Evolutionary conservation across 805 yeast genomes (phyloP).

Genomic region (Candida patagonica): DNA sequence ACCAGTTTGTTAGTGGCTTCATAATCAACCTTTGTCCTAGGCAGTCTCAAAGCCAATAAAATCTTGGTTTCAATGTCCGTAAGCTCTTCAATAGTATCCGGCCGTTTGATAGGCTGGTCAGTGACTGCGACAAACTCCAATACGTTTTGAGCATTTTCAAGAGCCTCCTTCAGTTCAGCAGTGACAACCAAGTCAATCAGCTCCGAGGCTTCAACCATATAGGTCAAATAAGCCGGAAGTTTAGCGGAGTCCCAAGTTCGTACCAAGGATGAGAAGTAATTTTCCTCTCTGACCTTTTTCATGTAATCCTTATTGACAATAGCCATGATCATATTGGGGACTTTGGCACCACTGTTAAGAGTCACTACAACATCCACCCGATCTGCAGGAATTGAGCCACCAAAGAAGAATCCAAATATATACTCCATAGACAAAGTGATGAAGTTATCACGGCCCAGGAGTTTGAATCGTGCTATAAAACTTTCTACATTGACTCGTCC

Average conservation of each 20-base stretch:
- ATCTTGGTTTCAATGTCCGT: slow-evolving; percentile 39
- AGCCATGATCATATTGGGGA: slow-evolving; percentile 71
- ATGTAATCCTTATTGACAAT: slow-evolving; percentile 77
- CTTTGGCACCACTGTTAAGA: slow-evolving; percentile 42
- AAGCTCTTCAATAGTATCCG: slow-evolving; percentile 48
- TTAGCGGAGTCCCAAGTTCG: slow-evolving; percentile 65
- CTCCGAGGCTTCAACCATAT: slow-evolving; percentile 84
- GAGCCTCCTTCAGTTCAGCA: slow-evolving; percentile 35
- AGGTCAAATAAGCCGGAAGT: slow-evolving; percentile 68
- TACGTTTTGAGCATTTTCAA: slow-evolving; percentile 37
- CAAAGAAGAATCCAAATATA: slow-evolving; percentile 44
- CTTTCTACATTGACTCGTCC: slow-evolving; percentile 75
- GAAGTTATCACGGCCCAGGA: slow-evolving; percentile 74
- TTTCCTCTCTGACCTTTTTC: slow-evolving; percentile 64
- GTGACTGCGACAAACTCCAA: slow-evolving; percentile 70
- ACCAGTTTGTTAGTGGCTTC: slow-evolving; percentile 42
- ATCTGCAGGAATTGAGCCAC: slow-evolving; percentile 36
- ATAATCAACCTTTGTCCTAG: slow-evolving; percentile 41
- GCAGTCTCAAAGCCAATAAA: slow-evolving; percentile 47
- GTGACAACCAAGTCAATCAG: slow-evolving; percentile 58
- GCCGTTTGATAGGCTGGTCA: slow-evolving; percentile 72
- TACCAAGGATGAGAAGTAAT: slow-evolving; percentile 78
- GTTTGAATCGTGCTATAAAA: slow-evolving; percentile 49
- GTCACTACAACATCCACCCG: slow-evolving; percentile 53
- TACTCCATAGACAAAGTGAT: slow-evolving; percentile 58